Base-by-base conservation (phyloP, 345 rosid species). In the Microthlaspi erraticum region DNA sequence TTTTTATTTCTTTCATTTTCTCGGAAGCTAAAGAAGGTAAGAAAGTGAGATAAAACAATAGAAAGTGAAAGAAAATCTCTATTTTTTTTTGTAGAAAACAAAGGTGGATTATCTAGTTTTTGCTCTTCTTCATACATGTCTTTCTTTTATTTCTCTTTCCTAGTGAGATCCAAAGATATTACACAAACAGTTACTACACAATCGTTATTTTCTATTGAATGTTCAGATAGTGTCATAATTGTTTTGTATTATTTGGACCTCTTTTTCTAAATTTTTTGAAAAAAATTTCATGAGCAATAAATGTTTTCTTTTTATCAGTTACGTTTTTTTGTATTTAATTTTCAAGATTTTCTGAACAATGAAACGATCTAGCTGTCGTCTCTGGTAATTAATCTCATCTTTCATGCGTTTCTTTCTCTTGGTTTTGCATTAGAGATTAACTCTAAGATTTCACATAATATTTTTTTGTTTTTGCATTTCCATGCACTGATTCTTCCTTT, bases 241-340 rank as follows among this genome's bases (percentile, higher is more conserved):
- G 11, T 51, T 74, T 43, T 74, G 20, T 17, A 51, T 51, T 42
- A 23, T 63, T 32, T 73, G 66, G 73, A 52, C 57, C 61, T 42
- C 41, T 51, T 59, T 74, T 66, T 53, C 42, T 43, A 17, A 39
- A 13, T 2, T 0, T 5, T 13, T 55, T 13, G 10, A 32, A 74
- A 60, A 41, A 23, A 74, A 51, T 50, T 50, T 74, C 60, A 59
- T 19, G 45, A 60, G 78, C 68, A 67, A 36, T 74, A 60, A 74
- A 74, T 74, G 73, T 74, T 62, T 62, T 67, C n/a, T 31, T 60
- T 38, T 41, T 8, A 67, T 51, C 73, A 16, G 73, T 74, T 52
- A 66, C 63, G 36, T 67, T 67, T 71, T 66, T 67, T 39, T 67
- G 73, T 60, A 74, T 74, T 74, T 52, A 67, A 60, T 66, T 50